These are phyloP conservation scores for Favolaschia claudopus DNA, from an alignment of 768 basidiomycete species.

Conservation along the genomic window DNA sequence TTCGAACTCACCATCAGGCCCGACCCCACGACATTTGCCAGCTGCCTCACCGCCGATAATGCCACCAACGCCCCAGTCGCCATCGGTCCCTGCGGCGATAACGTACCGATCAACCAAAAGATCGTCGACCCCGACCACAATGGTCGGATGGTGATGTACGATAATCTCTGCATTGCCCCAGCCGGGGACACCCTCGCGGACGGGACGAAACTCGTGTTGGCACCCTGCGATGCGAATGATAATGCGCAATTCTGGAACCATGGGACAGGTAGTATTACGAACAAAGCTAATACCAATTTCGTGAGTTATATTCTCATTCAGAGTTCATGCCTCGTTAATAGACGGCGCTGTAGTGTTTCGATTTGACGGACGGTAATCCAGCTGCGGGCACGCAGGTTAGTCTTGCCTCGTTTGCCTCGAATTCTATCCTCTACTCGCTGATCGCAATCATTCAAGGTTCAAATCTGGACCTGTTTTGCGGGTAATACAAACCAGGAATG, in stretches of 20 bases:
- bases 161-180: neutral
- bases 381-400: conserved; percentile 6
- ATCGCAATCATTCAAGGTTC: conserved; percentile 1
- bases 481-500: conserved; percentile 9
- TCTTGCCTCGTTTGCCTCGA: neutral
- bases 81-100: neutral
- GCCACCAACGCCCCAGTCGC: neutral
- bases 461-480: conserved; percentile 5
- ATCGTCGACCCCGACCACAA: neutral
- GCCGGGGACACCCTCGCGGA: neutral
- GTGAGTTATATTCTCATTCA: conserved; percentile 2
- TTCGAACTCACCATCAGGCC: neutral
- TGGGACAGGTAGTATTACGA: neutral
- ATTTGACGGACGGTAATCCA: conserved; percentile 5
- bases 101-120: neutral
- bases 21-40: conserved; percentile 3
- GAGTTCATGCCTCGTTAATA: neutral
- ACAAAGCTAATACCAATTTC: conserved; percentile 9
- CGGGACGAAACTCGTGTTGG: neutral
- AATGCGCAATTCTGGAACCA: neutral
- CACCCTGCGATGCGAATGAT: neutral
- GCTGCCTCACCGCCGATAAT: neutral
- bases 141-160: neutral
- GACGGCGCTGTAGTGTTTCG: too few relatives aligned
- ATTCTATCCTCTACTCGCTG: neutral